Evolutionary conservation across 768 basidiomycete genomes (phyloP), one percentile per base, ranked within the genome.

Genomic region (Suillus cothurnatus): DNA sequence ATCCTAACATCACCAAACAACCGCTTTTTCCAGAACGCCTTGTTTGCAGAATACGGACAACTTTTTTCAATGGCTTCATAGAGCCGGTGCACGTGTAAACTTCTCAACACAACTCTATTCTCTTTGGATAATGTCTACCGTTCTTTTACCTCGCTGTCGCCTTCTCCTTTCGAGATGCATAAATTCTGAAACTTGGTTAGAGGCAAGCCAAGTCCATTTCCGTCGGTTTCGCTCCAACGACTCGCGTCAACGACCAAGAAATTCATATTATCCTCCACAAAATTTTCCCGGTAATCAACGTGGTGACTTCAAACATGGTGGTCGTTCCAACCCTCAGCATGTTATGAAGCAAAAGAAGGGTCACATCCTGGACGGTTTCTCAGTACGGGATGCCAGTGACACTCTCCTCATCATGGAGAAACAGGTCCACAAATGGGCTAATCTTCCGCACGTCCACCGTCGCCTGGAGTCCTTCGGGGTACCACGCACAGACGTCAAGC

Each of bases 381-480:
- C 67, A 6, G 36, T 66, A 19, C 45, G 61, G 14, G 9, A 47
- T 34, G 26, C 61, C 1, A 58, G 53, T 5, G 71, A 77, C 61
- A 57, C 71, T 6, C 50, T 61, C 39, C 59, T 68, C 31, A 56
- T 81, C 63, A 77, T 87, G 59, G 68, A 79, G 55, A 65, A 63
- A 5, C 72, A 82, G 47, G 81, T 81, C 14, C 61, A 67, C 7
- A 47, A 63, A 1, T 88, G 87, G 87, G 74, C 78, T 3, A 57
- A 57, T 9, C 65, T 67, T 31, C 72, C 68, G 1, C 64, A 68
- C 28, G 75, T 85, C 3, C 72, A 62, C 17, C 63, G 70, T 4
- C 84, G 88, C 39, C 73, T 90, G 19, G 65, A 72, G 17, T 68
- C 75, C 1, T 88, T 85, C 65, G 88, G 88, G 14, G 76, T 90